Conservation (phyloP, 1,139 yeast species). For the Yamadazyma friedrichii region DNA sequence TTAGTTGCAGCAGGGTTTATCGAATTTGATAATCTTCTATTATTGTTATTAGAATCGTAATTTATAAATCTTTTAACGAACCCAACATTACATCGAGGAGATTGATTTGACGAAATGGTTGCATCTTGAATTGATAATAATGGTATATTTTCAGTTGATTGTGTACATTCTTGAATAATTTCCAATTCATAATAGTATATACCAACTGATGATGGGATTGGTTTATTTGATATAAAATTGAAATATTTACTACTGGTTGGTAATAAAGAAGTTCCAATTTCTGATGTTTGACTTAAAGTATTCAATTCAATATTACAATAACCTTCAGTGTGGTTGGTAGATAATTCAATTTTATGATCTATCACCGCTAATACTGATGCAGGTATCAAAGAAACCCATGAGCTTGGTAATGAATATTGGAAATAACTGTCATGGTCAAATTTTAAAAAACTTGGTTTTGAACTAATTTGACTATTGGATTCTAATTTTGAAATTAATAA, state of each 20-base stretch:
- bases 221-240: constrained; percentile 37
- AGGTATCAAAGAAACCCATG: constrained; percentile 41
- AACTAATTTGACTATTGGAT: constrained; percentile 21
- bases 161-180: constrained; percentile 30
- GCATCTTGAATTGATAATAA: constrained; percentile 34
- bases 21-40: constrained; percentile 4
- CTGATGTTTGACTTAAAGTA: constrained; percentile 3
- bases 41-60: constrained; percentile 12
- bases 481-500: constrained; percentile 22
- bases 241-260: constrained; percentile 17
- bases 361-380: constrained; percentile 19
- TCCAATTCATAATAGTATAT: constrained; percentile 40
- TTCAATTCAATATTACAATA: constrained; percentile 27
- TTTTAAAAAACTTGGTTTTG: constrained; percentile 27
- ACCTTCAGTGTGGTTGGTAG: constrained; percentile 27
- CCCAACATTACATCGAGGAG: constrained; percentile 38
- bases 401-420: constrained; percentile 36
- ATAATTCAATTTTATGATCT: constrained; percentile 18
- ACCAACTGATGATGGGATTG: constrained; percentile 31
- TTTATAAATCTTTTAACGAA: constrained; percentile 30
- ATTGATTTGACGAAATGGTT: constrained; percentile 32
- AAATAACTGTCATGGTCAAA: constrained; percentile 24
- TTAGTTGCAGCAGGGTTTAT: not conserved
- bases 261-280: constrained; percentile 6
- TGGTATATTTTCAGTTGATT: constrained; percentile 31